phyloP scores from a whole-genome alignment of 305 asterid species.

The Ajuga reptans region DNA sequence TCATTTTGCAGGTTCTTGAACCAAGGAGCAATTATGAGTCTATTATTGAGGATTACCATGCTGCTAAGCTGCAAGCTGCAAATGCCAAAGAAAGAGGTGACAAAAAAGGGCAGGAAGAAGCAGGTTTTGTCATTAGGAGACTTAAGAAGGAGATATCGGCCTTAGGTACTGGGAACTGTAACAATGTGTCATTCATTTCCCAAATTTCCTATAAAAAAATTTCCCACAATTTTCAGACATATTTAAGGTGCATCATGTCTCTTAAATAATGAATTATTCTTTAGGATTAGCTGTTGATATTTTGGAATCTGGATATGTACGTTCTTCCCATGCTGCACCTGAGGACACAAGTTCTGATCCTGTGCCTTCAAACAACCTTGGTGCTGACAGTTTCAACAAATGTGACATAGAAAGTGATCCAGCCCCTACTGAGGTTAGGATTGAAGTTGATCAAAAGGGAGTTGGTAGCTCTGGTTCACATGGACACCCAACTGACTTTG shows the following conservation, averaged over 20 bases:
- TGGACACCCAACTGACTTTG: constrained; percentile 26
- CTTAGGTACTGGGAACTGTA: constrained; percentile 49
- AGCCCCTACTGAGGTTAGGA: constrained; percentile 26
- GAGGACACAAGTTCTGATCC: constrained; percentile 35
- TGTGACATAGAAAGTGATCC: constrained; percentile 30
- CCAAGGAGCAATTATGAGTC: constrained; percentile 48
- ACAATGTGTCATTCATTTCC: constrained; percentile 13
- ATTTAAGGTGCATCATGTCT: constrained; percentile 19
- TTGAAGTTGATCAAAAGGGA: constrained; percentile 34
- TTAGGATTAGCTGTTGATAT: constrained; percentile 69
- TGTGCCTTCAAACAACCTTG: constrained; percentile 31
- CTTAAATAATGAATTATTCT: constrained; percentile 20
- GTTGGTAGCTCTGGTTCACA: constrained; percentile 26
- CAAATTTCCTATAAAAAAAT: neutral
- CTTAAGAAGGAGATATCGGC: constrained; percentile 74
- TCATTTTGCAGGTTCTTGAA: constrained; percentile 35
- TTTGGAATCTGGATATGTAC: constrained; percentile 59
- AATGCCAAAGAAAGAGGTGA: constrained; percentile 75
- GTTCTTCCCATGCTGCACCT: constrained; percentile 36
- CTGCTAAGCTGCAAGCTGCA: constrained; percentile 75
- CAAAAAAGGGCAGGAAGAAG: constrained; percentile 70
- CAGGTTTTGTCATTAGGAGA: constrained; percentile 62
- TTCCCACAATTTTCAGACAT: constrained; percentile 6
- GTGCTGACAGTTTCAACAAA: constrained; percentile 26
- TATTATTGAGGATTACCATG: constrained; percentile 64